Evolutionary conservation across 164 flowering plant genomes (phyloP), one percentile per base, ranked within the genome.

Genomic region (Stephania japonica): DNA sequence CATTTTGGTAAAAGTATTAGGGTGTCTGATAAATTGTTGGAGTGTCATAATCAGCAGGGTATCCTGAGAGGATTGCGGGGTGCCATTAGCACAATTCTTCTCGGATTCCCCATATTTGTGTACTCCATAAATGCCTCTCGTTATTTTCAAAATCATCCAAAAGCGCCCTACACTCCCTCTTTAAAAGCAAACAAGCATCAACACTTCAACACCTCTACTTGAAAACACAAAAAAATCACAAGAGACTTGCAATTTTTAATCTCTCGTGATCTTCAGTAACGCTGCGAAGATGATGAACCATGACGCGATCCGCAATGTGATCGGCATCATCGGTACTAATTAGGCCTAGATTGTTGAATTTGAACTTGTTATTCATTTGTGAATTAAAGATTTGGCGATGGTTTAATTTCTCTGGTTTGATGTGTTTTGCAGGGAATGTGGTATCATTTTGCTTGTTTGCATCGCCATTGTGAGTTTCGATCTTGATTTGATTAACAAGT

Each of bases 391-490:
- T n/a, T n/a, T n/a, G 68, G 68, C 1, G 13, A 41, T 41, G 43
- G 25, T 0, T 21, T 50, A 43, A 12, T 65, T 12, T 25, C 14
- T 44, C 26, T 65, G 42, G 44, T 70, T 41, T 38, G 27, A 69
- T 14, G 21, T 26, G 38, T 67, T 73, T 42, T 70, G 76, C 91
- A 91, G 97, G 97, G 70, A 89, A 91, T 79, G 81, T 86, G 66
- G 84, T 89, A 69, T 85, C 91, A 25, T 86, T 85, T 61, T 71
- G 75, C 56, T 79, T 91, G 43, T 91, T 91, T 71, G 56, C 73
- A 61, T 86, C 97, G 2, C 97, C 97, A 59, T 43, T 24, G 96
- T 89, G 83, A 83, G 47, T 16, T 56, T 27, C 50, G 53, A 47
- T 23, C 72, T 38, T 53, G 25, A 27, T n/a, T n/a, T n/a, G n/a